Evolutionary conservation across 169 alveolate genomes (phyloP), one percentile per base, ranked within the genome.

Genomic region (Eimeria sp.): DNA sequence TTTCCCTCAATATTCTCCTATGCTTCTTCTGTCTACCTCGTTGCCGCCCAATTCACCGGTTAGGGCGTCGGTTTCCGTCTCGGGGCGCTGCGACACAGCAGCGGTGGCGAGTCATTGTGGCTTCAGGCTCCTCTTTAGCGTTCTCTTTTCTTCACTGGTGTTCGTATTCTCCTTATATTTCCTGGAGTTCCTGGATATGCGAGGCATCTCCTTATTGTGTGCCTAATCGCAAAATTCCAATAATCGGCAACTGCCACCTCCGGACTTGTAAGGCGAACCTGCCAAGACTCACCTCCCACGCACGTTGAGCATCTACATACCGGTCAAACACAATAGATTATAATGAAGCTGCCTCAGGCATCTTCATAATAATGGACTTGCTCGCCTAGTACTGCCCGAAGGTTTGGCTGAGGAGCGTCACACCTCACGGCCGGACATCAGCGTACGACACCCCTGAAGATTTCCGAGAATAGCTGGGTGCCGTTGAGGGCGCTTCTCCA

Each of bases 401-500:
- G 92, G 58, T 84, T 76, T 84, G 92, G 78, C 76, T 84, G 92
- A 57, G 92, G 78, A 84, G 92, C 78, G 92, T 84, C 47, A 27
- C 51, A 25, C 49, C 54, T 51, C 90, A 82, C 90, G 30, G 72
- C 11, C 90, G 73, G 30, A 51, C 45, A 54, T 25, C 47, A 82
- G 27, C 73, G n/a, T 25, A 82, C 14, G 16, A 54, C 61, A 54
- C 16, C 61, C 1, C 61, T 54, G 73, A 57, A 54, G 73, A 30
- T 57, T 82, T 25, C 90, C 4, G 49, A 76, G 45, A 49, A 49
- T 63, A 40, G 11, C 45, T 16, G 30, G 61, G 57, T 76, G 57
- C 78, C 45, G 49, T 13, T 7, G 49, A 30, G 20, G 43, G 75
- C 34, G 34, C n/a, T 65, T 43, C 43, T 14, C 3, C 22, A 18